Percentiles rank a stretch among this genome's conserved stretches.
phyloP scores from a whole-genome alignment of 2,329 filamentous ascomycete species.

The Fusarium xyrophilum region DNA sequence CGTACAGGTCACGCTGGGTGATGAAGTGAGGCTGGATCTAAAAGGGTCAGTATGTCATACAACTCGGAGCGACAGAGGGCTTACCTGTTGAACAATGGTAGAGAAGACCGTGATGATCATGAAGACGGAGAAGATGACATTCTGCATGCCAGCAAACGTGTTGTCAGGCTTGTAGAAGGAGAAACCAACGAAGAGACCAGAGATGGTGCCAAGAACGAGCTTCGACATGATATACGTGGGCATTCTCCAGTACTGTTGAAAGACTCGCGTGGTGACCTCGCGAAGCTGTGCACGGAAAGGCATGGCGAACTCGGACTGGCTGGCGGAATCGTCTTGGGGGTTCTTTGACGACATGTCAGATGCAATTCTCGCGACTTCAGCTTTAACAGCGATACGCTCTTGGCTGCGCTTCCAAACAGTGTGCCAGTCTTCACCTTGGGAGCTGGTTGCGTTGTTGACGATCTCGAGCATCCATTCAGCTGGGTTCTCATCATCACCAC shows the following conservation, averaged over 20 bases:
- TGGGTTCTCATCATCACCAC: constrained; percentile 70
- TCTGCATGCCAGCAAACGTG: constrained; percentile 73
- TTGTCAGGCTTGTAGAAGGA: constrained; percentile 66
- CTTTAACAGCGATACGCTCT: constrained; percentile 59
- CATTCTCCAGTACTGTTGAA: constrained; percentile 85
- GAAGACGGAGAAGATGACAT: constrained; percentile 77
- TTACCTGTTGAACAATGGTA: constrained; percentile 67
- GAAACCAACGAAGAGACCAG: constrained; percentile 76
- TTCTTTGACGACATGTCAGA: constrained; percentile 49
- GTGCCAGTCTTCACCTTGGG: constrained; percentile 66
- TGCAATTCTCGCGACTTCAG: constrained; percentile 71
- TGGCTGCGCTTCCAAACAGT: constrained; percentile 65
- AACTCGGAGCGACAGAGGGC: not conserved
- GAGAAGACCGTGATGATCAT: constrained; percentile 79
- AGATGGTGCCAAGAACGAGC: constrained; percentile 63
- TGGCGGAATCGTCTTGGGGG: constrained; percentile 21
- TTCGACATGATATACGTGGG: constrained; percentile 82
- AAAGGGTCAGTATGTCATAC: not conserved
- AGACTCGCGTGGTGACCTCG: constrained; percentile 71
- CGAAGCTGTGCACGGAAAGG: constrained; percentile 71
- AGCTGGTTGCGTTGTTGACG: constrained; percentile 51
- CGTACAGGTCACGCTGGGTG: constrained; percentile 75
- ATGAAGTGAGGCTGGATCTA: constrained; percentile 79
- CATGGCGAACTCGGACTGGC: constrained; percentile 76
- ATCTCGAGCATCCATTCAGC: constrained; percentile 77